Conservation (phyloP, 2,329 filamentous ascomycete species). For the Simplicillium aogashimaense region DNA sequence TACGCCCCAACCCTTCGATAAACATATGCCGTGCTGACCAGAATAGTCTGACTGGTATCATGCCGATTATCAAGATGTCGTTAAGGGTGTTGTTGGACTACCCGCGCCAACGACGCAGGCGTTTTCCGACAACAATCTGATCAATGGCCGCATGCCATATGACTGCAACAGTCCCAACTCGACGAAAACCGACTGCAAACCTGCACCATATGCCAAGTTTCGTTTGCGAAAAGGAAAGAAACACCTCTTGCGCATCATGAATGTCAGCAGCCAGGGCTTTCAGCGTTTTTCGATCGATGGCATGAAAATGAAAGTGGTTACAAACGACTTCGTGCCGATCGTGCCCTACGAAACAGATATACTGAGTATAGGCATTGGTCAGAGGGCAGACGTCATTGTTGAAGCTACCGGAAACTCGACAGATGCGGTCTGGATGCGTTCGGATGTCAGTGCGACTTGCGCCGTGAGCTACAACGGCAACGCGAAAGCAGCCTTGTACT, state of each 20-base stretch:
- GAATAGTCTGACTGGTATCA: conserved; percentile 51
- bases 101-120: conserved; percentile 51
- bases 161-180: conserved; percentile 19
- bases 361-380: conserved; percentile 49
- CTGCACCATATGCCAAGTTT: conserved; percentile 29
- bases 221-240: conserved; percentile 41
- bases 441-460: too few species aligned
- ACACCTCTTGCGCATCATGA: conserved; percentile 59
- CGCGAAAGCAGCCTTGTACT: too few species aligned
- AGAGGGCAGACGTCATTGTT: conserved; percentile 25
- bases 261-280: conserved; percentile 47
- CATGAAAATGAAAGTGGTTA: conserved; percentile 53
- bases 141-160: conserved; percentile 42
- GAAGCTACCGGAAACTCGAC: too few species aligned
- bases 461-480: too few species aligned
- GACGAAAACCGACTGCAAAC: conserved; percentile 28
- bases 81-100: conserved; percentile 41
- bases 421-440: too few species aligned
- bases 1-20: conserved; percentile 56
- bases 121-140: conserved; percentile 52
- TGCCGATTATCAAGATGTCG: conserved; percentile 37
- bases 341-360: conserved; percentile 52
- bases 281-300: conserved; percentile 48
- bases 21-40: too few species aligned
- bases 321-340: conserved; percentile 53